Conservation (phyloP, 352 stramenopile genomes). For the Globisporangium irregulare region DNA sequence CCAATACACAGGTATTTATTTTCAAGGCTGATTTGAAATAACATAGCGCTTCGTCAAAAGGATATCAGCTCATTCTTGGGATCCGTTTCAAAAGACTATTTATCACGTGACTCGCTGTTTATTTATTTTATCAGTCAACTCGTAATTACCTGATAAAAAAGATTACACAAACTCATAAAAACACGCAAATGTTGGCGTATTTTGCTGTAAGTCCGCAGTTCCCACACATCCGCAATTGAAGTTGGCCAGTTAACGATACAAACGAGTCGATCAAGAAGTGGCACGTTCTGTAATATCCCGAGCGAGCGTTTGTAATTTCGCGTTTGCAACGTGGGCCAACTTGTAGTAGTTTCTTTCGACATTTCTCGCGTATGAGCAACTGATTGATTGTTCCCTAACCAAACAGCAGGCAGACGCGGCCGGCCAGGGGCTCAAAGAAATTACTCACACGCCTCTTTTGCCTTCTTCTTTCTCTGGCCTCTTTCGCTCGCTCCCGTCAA, state of each 20-base stretch:
- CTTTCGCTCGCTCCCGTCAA: too few species aligned
- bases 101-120: neutral
- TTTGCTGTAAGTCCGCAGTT: neutral
- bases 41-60: too few species aligned
- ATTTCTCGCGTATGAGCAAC: neutral
- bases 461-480: neutral
- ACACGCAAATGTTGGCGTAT: neutral
- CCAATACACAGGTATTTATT: too few species aligned
- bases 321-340: neutral
- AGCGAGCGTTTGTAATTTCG: neutral
- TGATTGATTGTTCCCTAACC: neutral
- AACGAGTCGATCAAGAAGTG: neutral
- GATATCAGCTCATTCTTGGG: too few species aligned
- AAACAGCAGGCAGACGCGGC: neutral
- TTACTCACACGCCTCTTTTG: neutral
- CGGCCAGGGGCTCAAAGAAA: neutral
- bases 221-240: neutral
- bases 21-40: too few species aligned
- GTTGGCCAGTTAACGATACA: neutral
- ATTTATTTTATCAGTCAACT: neutral
- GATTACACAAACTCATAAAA: neutral
- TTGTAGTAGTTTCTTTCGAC: neutral
- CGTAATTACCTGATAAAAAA: neutral
- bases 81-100: neutral
- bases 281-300: neutral